Evolutionary conservation across 2,329 filamentous ascomycete species (phyloP), one percentile per base, ranked within the genome.

Genomic region (Colletotrichum filicis): DNA sequence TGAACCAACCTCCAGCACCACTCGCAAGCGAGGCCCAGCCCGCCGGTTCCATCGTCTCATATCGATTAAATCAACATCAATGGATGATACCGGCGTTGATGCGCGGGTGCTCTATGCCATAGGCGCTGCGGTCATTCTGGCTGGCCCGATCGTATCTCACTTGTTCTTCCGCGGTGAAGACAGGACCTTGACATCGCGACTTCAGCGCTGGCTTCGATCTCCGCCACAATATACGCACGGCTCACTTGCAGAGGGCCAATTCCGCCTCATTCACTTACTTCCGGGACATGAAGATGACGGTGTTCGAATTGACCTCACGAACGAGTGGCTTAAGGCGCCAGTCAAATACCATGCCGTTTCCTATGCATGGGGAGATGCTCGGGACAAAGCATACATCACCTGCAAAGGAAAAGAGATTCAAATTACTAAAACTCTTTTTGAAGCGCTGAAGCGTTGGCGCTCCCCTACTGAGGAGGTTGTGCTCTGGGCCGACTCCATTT

Each of bases 351-450:
- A 66, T 11, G 62, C 62, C n/a, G 22, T 70, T 11, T 70, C 62
- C n/a, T 70, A 60, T 22, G 68, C 68, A 12, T 70, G 55, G 53
- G 61, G 62, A 1, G 26, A 53, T 1, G 22, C 52, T 0, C 9
- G 24, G 5, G 55, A 70, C 30, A 53, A 52, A 2, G 42, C 59
- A 24, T 64, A 74, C 66, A 78, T 82, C 5, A 16, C 71, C 19
- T 77, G 77, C 52, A 74, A 79, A 57, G 79, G 75, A 5, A 68
- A 66, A 32, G 49, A 73, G 7, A 74, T 83, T 9, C 66, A 77
- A 24, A 69, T 82, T 12, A 82, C 80, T 14, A 73, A 69, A n/a
- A 70, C 16, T 14, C 30, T 59, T 14, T 59, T 66, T 19, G 3
- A 59, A 42, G 28, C 37, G 9, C 30, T 59, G 2, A 59, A 42